Evolutionary conservation across 305 asterid genomes (phyloP), one percentile per base, ranked within the genome.

Genomic region (Withania somnifera): DNA sequence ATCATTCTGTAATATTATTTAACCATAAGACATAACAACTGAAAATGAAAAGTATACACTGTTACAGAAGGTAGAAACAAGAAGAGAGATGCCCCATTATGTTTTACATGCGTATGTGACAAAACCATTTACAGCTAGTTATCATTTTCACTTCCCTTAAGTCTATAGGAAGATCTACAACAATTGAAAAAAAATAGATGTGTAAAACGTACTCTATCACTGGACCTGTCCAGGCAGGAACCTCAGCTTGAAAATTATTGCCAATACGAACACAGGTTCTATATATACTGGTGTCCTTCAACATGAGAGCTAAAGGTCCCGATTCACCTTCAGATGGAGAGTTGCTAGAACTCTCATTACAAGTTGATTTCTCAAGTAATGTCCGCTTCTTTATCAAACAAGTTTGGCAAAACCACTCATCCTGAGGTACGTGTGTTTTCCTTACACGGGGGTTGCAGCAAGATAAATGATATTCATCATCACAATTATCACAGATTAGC

Each of bases 401-500:
- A 80, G 95, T 88, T 73, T 85, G 81, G 77, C 98, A 95, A 82
- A 91, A 88, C 97, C 98, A 94, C 84, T 95, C 98, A 24, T 89
- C 87, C 82, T 77, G 90, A 15, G 97, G 95, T 73, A 90, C 67
- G 84, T 85, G 84, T 85, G 81, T 85, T 80, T 90, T 85, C 85
- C 83, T 85, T 78, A 90, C 78, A 71, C 76, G 85, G 82, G 97
- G 97, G 77, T 84, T 87, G 85, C 86, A 90, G 92, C 99, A 95
- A 86, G 92, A 84, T 69, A 89, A 73, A 86, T 95, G 98, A 86
- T 94, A 93, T 80, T 93, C 87, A 82, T 89, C 94, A 66, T 90
- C 90, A 56, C 99, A 95, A 57, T 82, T 89, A 88, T 95, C 98
- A 83, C 99, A 95, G 36, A 92, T 73, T 53, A 93, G 86, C 95